phyloP scores from a whole-genome alignment of 2,329 filamentous ascomycete species.

The Alternaria sp. region DNA sequence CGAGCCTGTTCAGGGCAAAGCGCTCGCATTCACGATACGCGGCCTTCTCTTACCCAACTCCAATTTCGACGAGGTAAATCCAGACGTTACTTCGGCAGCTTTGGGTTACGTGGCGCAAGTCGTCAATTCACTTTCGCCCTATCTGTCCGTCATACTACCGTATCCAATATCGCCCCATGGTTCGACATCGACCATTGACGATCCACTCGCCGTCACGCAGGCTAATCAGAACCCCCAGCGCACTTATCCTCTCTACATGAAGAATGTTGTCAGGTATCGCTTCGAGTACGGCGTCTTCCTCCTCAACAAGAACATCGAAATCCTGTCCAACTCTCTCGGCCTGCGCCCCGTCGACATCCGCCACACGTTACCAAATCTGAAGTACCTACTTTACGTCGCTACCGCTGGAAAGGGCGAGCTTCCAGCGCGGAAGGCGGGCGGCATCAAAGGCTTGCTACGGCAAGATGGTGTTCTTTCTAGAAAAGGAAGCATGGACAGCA shows the following conservation, averaged over 20 bases:
- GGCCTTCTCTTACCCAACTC: constrained; percentile 81
- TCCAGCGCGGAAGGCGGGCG: constrained; percentile 51
- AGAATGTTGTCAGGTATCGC: constrained; percentile 76
- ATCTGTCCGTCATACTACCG: constrained; percentile 77
- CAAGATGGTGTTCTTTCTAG: constrained; percentile 33
- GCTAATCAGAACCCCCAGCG: constrained; percentile 28
- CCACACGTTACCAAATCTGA: constrained; percentile 90
- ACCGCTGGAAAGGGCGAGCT: constrained; percentile 75
- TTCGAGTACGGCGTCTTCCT: constrained; percentile 97
- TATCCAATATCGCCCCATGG: constrained; percentile 78
- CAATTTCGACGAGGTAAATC: constrained; percentile 72
- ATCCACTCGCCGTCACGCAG: constrained; percentile 67
- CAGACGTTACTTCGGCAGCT: constrained; percentile 78
- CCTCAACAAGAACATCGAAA: constrained; percentile 94
- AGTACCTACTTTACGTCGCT: constrained; percentile 88
- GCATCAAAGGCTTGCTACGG: constrained; percentile 43
- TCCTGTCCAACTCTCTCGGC: constrained; percentile 67
- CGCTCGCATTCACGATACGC: constrained; percentile 84
- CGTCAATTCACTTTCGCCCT: constrained; percentile 78
- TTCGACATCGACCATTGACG: constrained; percentile 76
- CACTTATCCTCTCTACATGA: constrained; percentile 79
- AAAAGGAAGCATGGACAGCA: constrained; percentile 45
- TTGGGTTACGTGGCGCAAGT: constrained; percentile 81
- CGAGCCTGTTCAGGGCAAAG: constrained; percentile 65
- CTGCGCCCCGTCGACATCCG: constrained; percentile 86